Evolutionary conservation across 345 rosid species (phyloP).

Genomic region (Eucalyptus sp.): DNA sequence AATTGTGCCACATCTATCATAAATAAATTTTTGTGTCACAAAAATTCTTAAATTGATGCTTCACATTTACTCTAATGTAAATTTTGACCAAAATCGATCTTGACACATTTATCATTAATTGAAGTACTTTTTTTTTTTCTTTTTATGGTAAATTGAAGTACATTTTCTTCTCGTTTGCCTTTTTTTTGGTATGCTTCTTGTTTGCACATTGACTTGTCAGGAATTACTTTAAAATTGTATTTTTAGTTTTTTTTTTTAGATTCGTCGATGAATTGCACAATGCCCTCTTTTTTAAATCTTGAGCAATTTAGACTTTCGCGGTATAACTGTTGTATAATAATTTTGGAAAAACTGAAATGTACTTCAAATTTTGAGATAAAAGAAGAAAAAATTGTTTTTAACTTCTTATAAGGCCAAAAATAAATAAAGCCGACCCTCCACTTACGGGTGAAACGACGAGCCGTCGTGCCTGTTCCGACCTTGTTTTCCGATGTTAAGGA

Average conservation of each 20-base stretch:
- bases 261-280: neutral
- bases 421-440: neutral
- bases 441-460: neutral
- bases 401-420: neutral
- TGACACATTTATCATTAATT: too few relatives aligned
- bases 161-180: too few relatives aligned
- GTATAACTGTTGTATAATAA: neutral
- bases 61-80: neutral
- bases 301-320: rapidly evolving
- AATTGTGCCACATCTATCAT: neutral
- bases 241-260: too few relatives aligned
- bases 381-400: too few relatives aligned
- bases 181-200: neutral
- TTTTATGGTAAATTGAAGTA: neutral
- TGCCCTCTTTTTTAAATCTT: neutral
- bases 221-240: neutral
- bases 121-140: too few relatives aligned
- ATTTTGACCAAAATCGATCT: too few relatives aligned
- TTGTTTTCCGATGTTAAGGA: neutral
- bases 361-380: neutral
- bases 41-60: neutral
- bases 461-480: neutral
- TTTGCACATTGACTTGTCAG: neutral
- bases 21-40: too few relatives aligned
- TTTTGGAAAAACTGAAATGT: neutral